Base-by-base conservation (phyloP, 2,329 filamentous ascomycete genomes). In the Penicillium sp. region DNA sequence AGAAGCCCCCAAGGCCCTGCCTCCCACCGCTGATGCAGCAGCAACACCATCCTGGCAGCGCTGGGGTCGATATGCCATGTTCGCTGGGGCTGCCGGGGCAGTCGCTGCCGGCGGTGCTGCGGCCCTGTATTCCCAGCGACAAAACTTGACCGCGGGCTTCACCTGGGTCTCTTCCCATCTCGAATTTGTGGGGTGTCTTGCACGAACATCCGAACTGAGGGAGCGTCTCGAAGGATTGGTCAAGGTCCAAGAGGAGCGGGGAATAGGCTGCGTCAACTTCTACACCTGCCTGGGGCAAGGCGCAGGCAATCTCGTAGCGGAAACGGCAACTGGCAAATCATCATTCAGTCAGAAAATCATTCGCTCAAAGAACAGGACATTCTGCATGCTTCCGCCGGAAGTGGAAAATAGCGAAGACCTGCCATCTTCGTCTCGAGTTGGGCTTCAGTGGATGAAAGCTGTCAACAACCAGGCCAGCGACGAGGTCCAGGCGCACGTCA, bases 121-220 rank as follows among this genome's bases (percentile, higher is more conserved):
- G 0, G 92, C 92, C 7, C 90, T 94, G 11, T 98, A 96, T 79
- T 82, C 90, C 68, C 92, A 95, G 68, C 86, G 91, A 55, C 90
- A 96, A 35, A 87, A 91, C 63, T 86, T 98, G 61, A 85, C 84
- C 2, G 83, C 89, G 60, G 90, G 93, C 7, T 88, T 88, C 79
- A 81, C 81, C 10, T 98, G 93, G 92, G 91, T 91, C 14, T 87
- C 89, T 16, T 95, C 91, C 37, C 95, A 99, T 76, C 85, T 99
- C 27, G 91, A 95, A 74, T 99, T 98, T 69, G 91, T 98, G 1
- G 92, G 92, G 2, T 96, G 92, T 69, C 83, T 99, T 7, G 89
- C 90, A 50, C 87, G 91, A n/a, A 87, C 87, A 4, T 89, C 93
- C 67, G 92, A 96, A 70, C 80, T 98, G 64, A 87, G 88, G 66